These are phyloP conservation scores for Ustilago trichophora DNA, from an alignment of 1,284 basidiomycete species.

Conservation along the genomic window DNA sequence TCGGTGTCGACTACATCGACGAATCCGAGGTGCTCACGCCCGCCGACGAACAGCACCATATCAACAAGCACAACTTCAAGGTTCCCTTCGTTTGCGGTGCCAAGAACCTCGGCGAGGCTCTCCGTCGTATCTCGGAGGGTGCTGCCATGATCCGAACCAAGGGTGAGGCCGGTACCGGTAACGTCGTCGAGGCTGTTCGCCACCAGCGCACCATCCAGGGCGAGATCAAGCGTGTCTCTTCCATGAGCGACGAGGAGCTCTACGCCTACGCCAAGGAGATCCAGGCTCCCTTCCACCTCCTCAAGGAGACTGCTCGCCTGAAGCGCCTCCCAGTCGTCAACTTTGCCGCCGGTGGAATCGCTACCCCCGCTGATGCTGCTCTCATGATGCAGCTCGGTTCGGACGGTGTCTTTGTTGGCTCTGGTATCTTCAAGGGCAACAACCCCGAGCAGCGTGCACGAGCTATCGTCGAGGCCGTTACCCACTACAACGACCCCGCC, in stretches of 20 bases:
- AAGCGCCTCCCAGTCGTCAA: conserved; percentile 89
- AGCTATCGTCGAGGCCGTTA: conserved; percentile 97
- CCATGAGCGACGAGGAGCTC: conserved; percentile 90
- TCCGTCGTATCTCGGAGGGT: conserved; percentile 95
- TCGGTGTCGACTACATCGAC: conserved; percentile 98
- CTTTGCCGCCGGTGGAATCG: conserved; percentile 84
- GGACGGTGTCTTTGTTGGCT: conserved; percentile 78
- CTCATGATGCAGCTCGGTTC: conserved; percentile 99
- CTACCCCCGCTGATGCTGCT: conserved; percentile 96
- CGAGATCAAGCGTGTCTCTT: conserved; percentile 84
- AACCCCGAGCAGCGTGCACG: conserved; percentile 92
- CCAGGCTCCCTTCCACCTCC: conserved; percentile 92
- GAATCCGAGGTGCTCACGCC: conserved; percentile 92
- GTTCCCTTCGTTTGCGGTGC: conserved; percentile 75
- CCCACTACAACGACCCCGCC: conserved; percentile 75
- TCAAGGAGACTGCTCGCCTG: conserved; percentile 93
- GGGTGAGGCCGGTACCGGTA: conserved; percentile 89
- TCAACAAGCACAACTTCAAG: conserved; percentile 73
- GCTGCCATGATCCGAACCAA: conserved; percentile 69
- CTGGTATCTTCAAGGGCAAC: conserved; percentile 72
- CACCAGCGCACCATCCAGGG: conserved; percentile 85
- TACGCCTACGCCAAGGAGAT: conserved; percentile 90
- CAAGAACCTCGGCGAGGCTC: conserved; percentile 79
- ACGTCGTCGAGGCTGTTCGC: conserved; percentile 90
- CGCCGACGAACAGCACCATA: conserved; percentile 73